Conservation (phyloP, 192 early-diverging fungal species). For the Coemansia sp. region DNA sequence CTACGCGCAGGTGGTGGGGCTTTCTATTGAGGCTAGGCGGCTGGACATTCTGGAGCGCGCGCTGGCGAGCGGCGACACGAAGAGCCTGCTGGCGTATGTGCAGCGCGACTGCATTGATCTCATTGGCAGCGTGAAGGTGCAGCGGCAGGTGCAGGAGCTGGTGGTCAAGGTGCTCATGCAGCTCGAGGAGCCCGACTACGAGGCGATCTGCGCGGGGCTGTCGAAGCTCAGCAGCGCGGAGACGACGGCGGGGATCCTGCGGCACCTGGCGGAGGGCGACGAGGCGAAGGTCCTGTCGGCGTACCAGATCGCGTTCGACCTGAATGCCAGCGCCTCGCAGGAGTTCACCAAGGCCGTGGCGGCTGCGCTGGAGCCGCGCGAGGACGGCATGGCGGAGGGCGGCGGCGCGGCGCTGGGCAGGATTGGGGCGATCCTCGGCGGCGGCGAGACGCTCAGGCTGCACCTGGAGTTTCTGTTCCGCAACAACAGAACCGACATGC, state of each 20-base stretch:
- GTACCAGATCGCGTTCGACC: constrained; percentile 97
- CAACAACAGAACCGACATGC: constrained; percentile 95
- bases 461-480: constrained; percentile 93
- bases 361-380: constrained; percentile 45
- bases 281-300: constrained; percentile 72
- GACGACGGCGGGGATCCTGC: constrained; percentile 72
- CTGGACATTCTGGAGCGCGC: constrained; percentile 88
- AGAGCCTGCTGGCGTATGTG: constrained; percentile 78
- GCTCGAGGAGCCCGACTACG: constrained; percentile 81
- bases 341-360: constrained; percentile 88
- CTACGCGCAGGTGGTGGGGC: constrained; percentile 83
- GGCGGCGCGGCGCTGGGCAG: constrained; percentile 51
- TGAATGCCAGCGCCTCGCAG: constrained; percentile 95
- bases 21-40: constrained; percentile 89
- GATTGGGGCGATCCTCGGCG: constrained; percentile 80
- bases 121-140: constrained; percentile 57
- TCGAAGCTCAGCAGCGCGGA: constrained; percentile 84
- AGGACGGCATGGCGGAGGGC: not conserved
- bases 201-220: constrained; percentile 87
- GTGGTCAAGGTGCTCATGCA: constrained; percentile 48
- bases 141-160: constrained; percentile 67
- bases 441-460: constrained; percentile 87
- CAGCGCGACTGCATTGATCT: constrained; percentile 82
- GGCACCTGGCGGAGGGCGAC: constrained; percentile 64
- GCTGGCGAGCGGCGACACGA: constrained; percentile 67